A percentile compares a stretch with the other conserved stretches of the same genome.
Evolutionary conservation across 2,329 filamentous ascomycete species (phyloP).

Genomic region (Stachybotrys echinatus): DNA sequence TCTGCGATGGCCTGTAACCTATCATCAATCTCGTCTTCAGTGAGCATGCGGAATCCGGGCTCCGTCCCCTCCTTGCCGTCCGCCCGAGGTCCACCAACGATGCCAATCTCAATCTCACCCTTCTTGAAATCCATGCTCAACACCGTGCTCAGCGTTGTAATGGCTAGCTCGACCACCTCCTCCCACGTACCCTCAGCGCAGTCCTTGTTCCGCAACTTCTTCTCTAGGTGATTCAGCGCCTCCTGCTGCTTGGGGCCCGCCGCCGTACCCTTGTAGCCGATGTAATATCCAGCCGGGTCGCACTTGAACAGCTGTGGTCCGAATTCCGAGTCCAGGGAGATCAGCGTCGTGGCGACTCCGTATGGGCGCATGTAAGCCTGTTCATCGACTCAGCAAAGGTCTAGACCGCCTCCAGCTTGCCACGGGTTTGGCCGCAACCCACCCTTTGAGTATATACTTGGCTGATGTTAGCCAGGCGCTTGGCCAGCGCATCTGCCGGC

Average conservation of each 20-base stretch:
- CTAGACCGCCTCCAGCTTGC: constrained; percentile 4
- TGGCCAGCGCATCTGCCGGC: constrained; percentile 94
- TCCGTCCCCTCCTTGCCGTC: constrained; percentile 82
- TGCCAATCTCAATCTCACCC: constrained; percentile 95
- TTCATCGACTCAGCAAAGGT: constrained; percentile 17
- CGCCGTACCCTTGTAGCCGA: constrained; percentile 96
- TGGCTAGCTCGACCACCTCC: constrained; percentile 95
- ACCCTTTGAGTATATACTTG: constrained; percentile 98
- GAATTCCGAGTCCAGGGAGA: constrained; percentile 86
- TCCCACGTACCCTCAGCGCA: constrained; percentile 88
- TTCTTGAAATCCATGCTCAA: constrained; percentile 99
- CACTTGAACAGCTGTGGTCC: constrained; percentile 98
- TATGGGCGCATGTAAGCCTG: constrained; percentile 95
- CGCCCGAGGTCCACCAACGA: constrained; percentile 80
- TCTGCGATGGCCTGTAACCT: constrained; percentile 96
- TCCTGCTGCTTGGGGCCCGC: constrained; percentile 98
- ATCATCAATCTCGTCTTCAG: constrained; percentile 97
- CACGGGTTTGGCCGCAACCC: constrained; percentile 47
- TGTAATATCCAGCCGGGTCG: constrained; percentile 96
- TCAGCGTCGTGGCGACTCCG: constrained; percentile 90
- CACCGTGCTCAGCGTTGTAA: constrained; percentile 90
- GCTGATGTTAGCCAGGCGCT: constrained; percentile 97
- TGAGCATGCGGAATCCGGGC: constrained; percentile 77
- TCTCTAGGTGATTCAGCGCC: constrained; percentile 96
- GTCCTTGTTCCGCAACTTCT: constrained; percentile 99